These are phyloP conservation scores for Verticillium zaregamsianum DNA, from an alignment of 2,329 filamentous ascomycete genomes.

Conservation along the genomic window DNA sequence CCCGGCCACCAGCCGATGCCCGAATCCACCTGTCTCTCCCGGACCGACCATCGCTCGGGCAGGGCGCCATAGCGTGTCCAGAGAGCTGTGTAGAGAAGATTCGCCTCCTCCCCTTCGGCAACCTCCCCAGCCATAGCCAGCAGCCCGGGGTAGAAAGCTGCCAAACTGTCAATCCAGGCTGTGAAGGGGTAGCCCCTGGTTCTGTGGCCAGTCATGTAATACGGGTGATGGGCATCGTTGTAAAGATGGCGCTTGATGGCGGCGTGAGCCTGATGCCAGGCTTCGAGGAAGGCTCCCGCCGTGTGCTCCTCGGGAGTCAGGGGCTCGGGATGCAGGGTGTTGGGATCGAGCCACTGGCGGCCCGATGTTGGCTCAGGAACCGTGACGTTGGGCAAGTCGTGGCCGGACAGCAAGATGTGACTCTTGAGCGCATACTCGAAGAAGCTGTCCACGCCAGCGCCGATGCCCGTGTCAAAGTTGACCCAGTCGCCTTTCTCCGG, in stretches of 20 bases:
- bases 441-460: slow-evolving; percentile 95
- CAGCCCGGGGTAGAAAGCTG: slow-evolving; percentile 90
- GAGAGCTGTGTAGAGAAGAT: slow-evolving; percentile 84
- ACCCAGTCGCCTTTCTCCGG: slow-evolving; percentile 89
- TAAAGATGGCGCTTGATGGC: slow-evolving; percentile 92
- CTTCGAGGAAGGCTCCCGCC: slow-evolving; percentile 71
- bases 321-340: slow-evolving; percentile 50
- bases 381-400: slow-evolving; percentile 51
- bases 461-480: slow-evolving; percentile 84
- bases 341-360: slow-evolving; percentile 56
- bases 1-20: slow-evolving; percentile 94
- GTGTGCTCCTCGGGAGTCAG: slow-evolving; percentile 64
- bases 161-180: slow-evolving; percentile 94
- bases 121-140: slow-evolving; percentile 82
- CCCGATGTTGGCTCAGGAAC: slow-evolving; percentile 30
- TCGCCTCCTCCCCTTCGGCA: slow-evolving; percentile 85
- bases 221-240: slow-evolving; percentile 79
- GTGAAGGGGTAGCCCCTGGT: slow-evolving; percentile 83
- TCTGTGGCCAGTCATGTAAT: slow-evolving; percentile 88
- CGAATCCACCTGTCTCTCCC: slow-evolving; percentile 77
- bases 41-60: slow-evolving; percentile 89
- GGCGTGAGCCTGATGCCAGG: slow-evolving; percentile 81
- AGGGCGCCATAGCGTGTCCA: slow-evolving; percentile 95
- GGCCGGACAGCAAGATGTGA: slow-evolving; percentile 81
- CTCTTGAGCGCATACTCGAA: slow-evolving; percentile 98